Evolutionary conservation across 345 rosid species (phyloP), one percentile per base, ranked within the genome.

Genomic region (Reutealis trisperma): DNA sequence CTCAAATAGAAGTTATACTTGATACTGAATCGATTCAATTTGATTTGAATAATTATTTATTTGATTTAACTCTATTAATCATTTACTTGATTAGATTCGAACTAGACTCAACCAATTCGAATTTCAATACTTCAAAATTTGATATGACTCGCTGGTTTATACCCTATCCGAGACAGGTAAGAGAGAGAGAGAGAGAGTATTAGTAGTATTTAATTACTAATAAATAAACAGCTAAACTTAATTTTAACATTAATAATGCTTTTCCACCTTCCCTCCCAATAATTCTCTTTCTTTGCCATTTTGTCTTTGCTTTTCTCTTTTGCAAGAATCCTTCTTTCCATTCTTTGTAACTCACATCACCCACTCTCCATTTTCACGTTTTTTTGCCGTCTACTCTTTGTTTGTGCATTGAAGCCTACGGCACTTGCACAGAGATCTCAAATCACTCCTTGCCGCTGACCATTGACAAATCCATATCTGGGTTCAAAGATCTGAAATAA

Each of bases 401-500:
- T 42, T 6, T 58, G 62, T 42, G 75, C 42, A 55, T 81, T 78
- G 75, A 74, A 71, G 78, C 76, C 1, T 6, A 71, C 67, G 72
- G 34, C 44, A 25, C 8, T 73, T 2, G 27, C 59, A 4, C 24
- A 6, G 54, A 24, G 87, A 78, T 82, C 81, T 71, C 65, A 47
- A 45, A 30, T 25, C 19, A 66, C 14, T 25, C 14, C 22, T 13
- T 70, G 62, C 71, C 61, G 74, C 76, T 52, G 81, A 42, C 49
- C 27, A 22, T 49, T 72, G 22, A 44, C 21, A n/a, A 51, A 32
- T 34, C 55, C 16, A 14, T 1, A 41, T 13, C 55, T 41, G 47
- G 65, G 63, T 30, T 65, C 42, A 65, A 54, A 69, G 88, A 81
- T 79, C 85, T 67, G 79, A 47, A 55, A 52, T 34, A 64, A 55